A percentile compares a stretch with the other conserved stretches of the same genome.
Evolutionary conservation across 208 protist species (phyloP).

Genomic region (Leishmania braziliensis): DNA sequence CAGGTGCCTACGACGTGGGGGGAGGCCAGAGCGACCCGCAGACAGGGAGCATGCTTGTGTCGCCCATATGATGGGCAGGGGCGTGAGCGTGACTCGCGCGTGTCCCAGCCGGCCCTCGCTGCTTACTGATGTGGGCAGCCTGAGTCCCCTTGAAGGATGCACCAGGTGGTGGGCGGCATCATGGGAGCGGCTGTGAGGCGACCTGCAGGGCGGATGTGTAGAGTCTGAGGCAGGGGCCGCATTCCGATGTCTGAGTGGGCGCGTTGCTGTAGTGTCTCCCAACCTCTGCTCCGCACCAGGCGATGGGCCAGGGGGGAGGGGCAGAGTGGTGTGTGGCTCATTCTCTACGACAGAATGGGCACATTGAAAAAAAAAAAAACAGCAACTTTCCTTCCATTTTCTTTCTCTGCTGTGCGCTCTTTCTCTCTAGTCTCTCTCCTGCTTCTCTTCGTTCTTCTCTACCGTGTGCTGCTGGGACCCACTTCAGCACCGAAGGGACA

Average conservation of each 20-base stretch:
- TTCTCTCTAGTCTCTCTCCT: background rate
- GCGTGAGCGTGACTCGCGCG: too few relatives aligned
- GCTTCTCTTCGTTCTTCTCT: background rate
- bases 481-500: background rate
- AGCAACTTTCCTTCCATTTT: background rate
- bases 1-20: background rate
- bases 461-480: background rate
- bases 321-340: background rate
- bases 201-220: background rate
- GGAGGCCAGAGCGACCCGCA: too few relatives aligned
- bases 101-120: too few relatives aligned
- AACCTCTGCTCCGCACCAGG: background rate
- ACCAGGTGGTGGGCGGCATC: background rate
- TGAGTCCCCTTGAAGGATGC: background rate
- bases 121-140: too few relatives aligned
- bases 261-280: background rate
- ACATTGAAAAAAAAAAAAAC: background rate
- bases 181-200: too few relatives aligned
- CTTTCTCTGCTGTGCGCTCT: background rate
- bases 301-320: too few relatives aligned
- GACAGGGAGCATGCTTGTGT: too few relatives aligned
- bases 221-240: background rate
- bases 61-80: too few relatives aligned
- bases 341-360: background rate
- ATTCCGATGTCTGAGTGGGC: background rate